Conservation (phyloP, 2,329 filamentous ascomycete genomes). For the Verticillium nonalfalfae region DNA sequence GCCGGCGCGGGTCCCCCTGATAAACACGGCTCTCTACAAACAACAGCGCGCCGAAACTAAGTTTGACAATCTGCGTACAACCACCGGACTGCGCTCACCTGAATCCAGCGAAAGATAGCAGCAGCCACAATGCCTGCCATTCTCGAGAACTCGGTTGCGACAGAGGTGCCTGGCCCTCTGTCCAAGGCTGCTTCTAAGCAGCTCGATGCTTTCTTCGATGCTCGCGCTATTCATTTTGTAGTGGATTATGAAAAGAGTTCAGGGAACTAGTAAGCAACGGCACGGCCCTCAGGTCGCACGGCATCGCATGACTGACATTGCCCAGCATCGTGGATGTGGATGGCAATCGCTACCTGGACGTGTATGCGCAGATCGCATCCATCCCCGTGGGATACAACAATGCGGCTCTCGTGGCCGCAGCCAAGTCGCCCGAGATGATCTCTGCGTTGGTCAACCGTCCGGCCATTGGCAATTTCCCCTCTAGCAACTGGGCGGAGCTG, state of each 20-base stretch:
- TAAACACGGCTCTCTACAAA: neutral
- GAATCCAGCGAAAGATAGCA: neutral
- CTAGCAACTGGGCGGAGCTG: constrained; percentile 66
- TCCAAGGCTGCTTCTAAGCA: constrained; percentile 31
- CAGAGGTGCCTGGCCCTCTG: constrained; percentile 31
- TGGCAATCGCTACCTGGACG: constrained; percentile 42
- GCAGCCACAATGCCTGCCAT: constrained; percentile 22
- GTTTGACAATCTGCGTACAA: neutral
- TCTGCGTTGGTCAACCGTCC: constrained; percentile 72
- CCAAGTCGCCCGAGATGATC: constrained; percentile 65
- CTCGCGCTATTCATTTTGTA: constrained; percentile 44
- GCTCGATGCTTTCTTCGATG: constrained; percentile 43
- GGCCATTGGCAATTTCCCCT: constrained; percentile 75
- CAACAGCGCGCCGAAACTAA: neutral
- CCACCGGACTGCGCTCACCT: neutral
- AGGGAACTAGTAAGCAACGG: constrained; percentile 36
- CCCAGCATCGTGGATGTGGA: constrained; percentile 38
- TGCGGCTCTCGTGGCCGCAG: constrained; percentile 57
- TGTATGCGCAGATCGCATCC: constrained; percentile 76
- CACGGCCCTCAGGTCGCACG: neutral
- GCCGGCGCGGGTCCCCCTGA: neutral
- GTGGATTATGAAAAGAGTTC: constrained; percentile 45
- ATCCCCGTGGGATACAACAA: constrained; percentile 84
- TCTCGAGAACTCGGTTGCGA: constrained; percentile 24
- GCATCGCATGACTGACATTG: neutral